These are phyloP conservation scores for Mimosa bimucronata DNA, from an alignment of 306 rosid species.

Conservation along the genomic window DNA sequence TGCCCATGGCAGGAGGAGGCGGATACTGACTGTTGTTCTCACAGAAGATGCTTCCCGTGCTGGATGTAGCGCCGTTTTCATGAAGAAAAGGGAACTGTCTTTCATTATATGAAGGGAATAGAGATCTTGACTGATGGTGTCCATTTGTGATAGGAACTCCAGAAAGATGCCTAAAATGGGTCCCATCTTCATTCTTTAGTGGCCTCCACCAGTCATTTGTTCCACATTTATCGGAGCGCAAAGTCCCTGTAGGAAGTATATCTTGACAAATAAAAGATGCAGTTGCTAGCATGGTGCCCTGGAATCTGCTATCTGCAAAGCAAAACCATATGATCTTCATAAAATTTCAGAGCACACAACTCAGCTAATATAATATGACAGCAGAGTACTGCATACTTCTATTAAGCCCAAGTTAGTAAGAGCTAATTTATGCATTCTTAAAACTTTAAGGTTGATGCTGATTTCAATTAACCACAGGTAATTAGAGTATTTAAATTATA, in stretches of 20 bases:
- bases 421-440: background rate
- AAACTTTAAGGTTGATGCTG: background rate
- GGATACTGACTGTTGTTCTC: constrained; percentile 50
- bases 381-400: background rate
- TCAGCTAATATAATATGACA: constrained; percentile 27
- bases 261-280: constrained; percentile 76
- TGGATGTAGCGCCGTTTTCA: constrained; percentile 48
- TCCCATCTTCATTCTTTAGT: constrained; percentile 55
- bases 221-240: constrained; percentile 53
- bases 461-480: background rate
- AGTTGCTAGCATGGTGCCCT: constrained; percentile 48
- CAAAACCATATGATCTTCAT: constrained; percentile 18
- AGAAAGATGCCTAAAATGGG: constrained; percentile 46
- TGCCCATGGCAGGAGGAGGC: constrained; percentile 41
- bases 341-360: background rate
- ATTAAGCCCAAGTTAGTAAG: background rate
- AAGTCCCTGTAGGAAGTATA: constrained; percentile 51
- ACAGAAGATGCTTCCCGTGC: constrained; percentile 54
- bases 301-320: constrained; percentile 62
- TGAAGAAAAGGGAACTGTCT: constrained; percentile 62
- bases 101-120: constrained; percentile 45
- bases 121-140: constrained; percentile 51
- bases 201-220: constrained; percentile 51
- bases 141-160: constrained; percentile 49
- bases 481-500: background rate